Evolutionary conservation across 1,284 basidiomycete genomes (phyloP), one percentile per base, ranked within the genome.

Genomic region (Cryptococcus hybrid): DNA sequence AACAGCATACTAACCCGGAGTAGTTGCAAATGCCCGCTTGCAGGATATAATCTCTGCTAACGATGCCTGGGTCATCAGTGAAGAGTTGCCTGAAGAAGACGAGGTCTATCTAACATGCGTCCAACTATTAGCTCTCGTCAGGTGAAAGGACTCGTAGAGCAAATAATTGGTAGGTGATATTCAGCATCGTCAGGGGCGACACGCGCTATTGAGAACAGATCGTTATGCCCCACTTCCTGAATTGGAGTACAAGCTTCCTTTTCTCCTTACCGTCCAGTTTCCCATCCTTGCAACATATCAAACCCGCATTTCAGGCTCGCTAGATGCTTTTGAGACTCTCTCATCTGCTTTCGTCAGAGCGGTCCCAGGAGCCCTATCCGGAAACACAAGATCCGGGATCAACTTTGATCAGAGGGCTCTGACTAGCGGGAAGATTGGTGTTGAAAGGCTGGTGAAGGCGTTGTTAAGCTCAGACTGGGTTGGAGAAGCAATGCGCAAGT

Each of bases 261-360:
- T 98, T 79, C 82, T 98, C 53, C 82, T 88, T 43, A 81, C 83
- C 7, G 85, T 96, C 8, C 95, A 99, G 80, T 79, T 96, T 2
- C 92, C 93, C 0, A 77, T 97, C 3, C 79, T 98, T 6, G 84
- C 88, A 54, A 79, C 83, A 1, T 98, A 96, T 71, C 83, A 86
- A 57, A 78, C 82, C 7, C 86, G 93, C 12, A 86, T 99, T 69
- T 82, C 85, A 0, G 85, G 88, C 4, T 91, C 91, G 3, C 79
- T 98, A 8, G 92, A 97, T 66, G 93, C 93, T 0, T 97, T 97
- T 67, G 95, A 98, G 75, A 88, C 87, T 0, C 80, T 96, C 3
- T 90, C 91, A 1, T 90, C 88, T 15, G 85, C 88, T 0, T 86
- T 99, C 65, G 84, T 93, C 36, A 87, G 92, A 4, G 89, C 88